These are phyloP conservation scores for Brasenia schreberi DNA, from an alignment of 164 flowering plant species.

Conservation along the genomic window DNA sequence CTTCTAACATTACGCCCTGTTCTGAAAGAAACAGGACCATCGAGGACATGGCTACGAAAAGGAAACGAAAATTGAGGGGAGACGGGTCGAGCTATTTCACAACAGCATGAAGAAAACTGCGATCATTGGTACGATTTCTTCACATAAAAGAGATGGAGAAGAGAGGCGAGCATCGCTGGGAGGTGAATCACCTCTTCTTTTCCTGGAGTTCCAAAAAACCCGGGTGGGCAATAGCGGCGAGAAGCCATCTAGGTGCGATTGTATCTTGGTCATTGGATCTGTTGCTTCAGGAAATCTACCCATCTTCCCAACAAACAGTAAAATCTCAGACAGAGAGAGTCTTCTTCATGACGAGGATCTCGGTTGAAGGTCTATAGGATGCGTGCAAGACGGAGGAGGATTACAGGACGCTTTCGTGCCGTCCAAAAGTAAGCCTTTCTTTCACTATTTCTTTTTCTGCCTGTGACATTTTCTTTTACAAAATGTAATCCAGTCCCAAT, in stretches of 20 bases:
- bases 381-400: background rate
- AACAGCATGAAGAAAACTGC: background rate
- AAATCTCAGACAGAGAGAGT: background rate
- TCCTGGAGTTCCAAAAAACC: constrained; percentile 55
- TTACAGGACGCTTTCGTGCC: background rate
- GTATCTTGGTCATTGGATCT: background rate
- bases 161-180: background rate
- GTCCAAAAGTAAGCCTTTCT: background rate
- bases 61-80: background rate
- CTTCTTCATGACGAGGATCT: background rate
- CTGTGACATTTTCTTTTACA: background rate
- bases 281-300: background rate
- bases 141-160: background rate
- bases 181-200: constrained; percentile 33
- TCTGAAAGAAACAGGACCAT: background rate
- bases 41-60: background rate
- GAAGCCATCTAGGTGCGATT: constrained; percentile 24
- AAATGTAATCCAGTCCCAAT: background rate
- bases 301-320: background rate
- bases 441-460: background rate
- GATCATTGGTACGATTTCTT: background rate
- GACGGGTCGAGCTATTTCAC: background rate
- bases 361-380: background rate
- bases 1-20: too few relatives aligned
- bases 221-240: constrained; percentile 33